phyloP scores from a whole-genome alignment of 192 early-diverging fungal species.

The Backusella australiensis region DNA sequence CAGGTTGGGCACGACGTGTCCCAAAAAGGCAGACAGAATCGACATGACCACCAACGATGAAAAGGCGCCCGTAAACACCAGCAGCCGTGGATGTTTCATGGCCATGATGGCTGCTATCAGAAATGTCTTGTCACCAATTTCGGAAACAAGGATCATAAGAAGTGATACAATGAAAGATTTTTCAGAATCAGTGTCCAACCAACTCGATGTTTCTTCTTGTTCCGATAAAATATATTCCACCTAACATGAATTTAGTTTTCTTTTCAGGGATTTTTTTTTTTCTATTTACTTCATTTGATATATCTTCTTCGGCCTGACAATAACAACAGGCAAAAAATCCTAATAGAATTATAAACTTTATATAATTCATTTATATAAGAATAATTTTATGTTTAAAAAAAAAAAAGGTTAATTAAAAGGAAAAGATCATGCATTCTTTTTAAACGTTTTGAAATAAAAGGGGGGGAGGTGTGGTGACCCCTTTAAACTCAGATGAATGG shows the following conservation, averaged over 20 bases:
- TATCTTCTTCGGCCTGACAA: neutral
- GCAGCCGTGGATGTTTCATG: slow-evolving; percentile 89
- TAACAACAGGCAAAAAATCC: neutral
- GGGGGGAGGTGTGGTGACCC: neutral
- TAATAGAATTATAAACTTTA: neutral
- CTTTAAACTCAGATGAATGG: neutral
- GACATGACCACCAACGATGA: slow-evolving; percentile 92
- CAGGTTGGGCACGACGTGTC: slow-evolving; percentile 84
- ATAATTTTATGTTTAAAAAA: neutral
- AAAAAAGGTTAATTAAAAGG: neutral
- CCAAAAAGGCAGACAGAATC: slow-evolving; percentile 89
- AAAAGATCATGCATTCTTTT: slow-evolving; percentile 4
- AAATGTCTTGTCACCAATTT: slow-evolving; percentile 99
- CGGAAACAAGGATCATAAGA: slow-evolving; percentile 91
- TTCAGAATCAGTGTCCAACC: slow-evolving; percentile 10
- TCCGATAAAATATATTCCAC: neutral
- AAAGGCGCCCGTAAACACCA: slow-evolving; percentile 90
- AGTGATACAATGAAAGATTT: slow-evolving; percentile 60
- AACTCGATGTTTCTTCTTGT: neutral
- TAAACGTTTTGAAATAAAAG: neutral
- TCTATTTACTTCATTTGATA: neutral
- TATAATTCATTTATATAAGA: neutral
- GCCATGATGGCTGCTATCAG: slow-evolving; percentile 98
- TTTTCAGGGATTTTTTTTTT: neutral
- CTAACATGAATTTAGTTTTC: neutral